Percentiles rank a stretch among this genome's conserved stretches.
These are phyloP conservation scores for Cercospora brassicicola DNA, from an alignment of 2,329 filamentous ascomycete species.

Conservation along the genomic window DNA sequence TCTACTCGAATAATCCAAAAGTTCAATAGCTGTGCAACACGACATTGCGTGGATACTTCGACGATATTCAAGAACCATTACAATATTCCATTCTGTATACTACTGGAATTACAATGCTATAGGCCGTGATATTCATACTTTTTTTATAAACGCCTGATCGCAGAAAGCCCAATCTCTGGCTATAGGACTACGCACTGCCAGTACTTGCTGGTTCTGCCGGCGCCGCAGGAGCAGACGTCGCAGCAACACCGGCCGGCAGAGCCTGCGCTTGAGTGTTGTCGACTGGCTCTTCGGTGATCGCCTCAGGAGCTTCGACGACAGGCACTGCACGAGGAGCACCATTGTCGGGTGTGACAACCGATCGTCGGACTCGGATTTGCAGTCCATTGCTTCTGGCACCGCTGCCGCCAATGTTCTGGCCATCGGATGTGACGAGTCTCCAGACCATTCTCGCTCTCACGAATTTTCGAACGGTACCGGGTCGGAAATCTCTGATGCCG, in stretches of 20 bases:
- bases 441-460: conserved; percentile 14
- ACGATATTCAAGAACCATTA: background rate
- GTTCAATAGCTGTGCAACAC: background rate
- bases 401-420: conserved; percentile 11
- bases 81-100: background rate
- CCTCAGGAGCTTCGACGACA: conserved; percentile 7
- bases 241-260: background rate
- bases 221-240: background rate
- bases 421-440: conserved; percentile 13
- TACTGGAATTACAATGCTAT: background rate
- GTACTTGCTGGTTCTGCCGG: background rate
- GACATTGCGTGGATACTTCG: background rate
- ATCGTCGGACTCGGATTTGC: conserved; percentile 1
- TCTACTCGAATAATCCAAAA: background rate
- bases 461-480: conserved; percentile 8
- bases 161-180: background rate
- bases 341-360: conserved; percentile 11
- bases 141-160: background rate
- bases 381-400: conserved; percentile 7
- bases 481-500: conserved; percentile 13
- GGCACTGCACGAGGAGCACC: conserved; percentile 3
- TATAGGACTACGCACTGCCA: background rate
- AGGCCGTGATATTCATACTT: background rate
- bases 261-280: conserved; percentile 3
- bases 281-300: background rate